These are phyloP conservation scores for Spraguea lophii DNA, from an alignment of 371 early-diverging fungal genomes.

Conservation along the genomic window DNA sequence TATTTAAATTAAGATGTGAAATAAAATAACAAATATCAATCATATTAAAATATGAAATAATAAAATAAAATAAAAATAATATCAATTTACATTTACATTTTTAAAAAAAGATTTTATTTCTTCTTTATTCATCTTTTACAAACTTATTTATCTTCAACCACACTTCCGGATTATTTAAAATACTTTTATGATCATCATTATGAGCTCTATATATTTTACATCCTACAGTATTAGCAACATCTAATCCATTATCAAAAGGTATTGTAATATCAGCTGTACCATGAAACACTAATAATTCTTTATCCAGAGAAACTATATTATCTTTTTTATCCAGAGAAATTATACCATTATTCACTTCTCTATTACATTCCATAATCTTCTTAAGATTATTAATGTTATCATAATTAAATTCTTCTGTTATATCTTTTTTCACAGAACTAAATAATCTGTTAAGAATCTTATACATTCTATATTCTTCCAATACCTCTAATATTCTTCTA, in stretches of 20 bases:
- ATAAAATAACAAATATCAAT: too few species aligned
- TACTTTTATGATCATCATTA: conserved; percentile 2
- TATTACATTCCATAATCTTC: too few species aligned
- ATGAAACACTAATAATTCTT: conserved; percentile 18
- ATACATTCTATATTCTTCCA: conserved; percentile 14
- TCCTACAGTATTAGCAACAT: conserved; percentile 7
- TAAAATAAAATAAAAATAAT: too few species aligned
- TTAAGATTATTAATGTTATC: conserved; percentile 24
- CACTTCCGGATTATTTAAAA: conserved; percentile 3
- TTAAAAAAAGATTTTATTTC: too few species aligned
- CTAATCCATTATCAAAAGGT: conserved; percentile 11
- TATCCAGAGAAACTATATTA: conserved; percentile 18
- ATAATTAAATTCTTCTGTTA: conserved; percentile 16
- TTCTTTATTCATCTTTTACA: background rate
- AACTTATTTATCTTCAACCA: conserved; percentile 5
- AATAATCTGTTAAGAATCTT: conserved; percentile 7
- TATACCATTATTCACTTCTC: too few species aligned
- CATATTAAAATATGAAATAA: too few species aligned
- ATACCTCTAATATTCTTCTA: conserved; percentile 6
- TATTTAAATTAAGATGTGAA: too few species aligned
- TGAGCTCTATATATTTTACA: conserved; percentile 1
- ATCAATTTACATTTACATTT: too few species aligned
- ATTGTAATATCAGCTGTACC: conserved; percentile 25
- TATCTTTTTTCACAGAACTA: conserved; percentile 7
- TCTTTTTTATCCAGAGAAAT: conserved; percentile 5